Percentiles rank a stretch among this genome's conserved stretches.
Conservation (phyloP, 305 asterid genomes). For the Solanum hybrid region DNA sequence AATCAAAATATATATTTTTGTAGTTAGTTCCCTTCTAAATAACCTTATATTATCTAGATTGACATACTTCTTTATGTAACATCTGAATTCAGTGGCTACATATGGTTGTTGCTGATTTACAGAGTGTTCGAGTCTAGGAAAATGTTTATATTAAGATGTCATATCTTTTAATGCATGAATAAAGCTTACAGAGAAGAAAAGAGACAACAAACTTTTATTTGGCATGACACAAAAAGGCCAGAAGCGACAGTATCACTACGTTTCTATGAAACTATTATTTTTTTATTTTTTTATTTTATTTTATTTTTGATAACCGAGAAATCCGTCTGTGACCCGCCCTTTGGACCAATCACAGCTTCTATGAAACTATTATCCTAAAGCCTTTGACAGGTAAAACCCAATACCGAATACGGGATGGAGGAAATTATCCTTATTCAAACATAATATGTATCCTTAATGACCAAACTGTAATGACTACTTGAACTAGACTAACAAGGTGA, state of each 20-base stretch:
- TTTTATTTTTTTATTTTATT: no score
- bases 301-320: no score
- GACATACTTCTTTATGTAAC: background rate
- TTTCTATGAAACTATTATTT: background rate
- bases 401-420: background rate
- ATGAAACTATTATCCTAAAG: background rate
- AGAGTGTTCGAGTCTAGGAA: background rate
- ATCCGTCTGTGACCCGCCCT: no score
- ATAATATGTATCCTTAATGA: background rate
- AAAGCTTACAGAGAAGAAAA: background rate
- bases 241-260: background rate
- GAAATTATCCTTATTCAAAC: background rate
- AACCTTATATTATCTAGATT: background rate
- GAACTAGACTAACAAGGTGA: background rate
- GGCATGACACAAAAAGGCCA: background rate
- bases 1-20: background rate
- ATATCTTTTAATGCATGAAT: background rate
- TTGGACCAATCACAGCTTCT: no score
- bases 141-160: background rate
- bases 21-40: background rate
- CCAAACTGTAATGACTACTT: background rate
- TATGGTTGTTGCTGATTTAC: background rate
- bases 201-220: background rate
- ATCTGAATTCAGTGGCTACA: background rate
- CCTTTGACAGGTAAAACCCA: background rate